Percentiles rank a stretch among this genome's conserved stretches.
These are phyloP conservation scores for Ampelomyces quisqualis DNA, from an alignment of 2,329 filamentous ascomycete species.

Conservation along the genomic window DNA sequence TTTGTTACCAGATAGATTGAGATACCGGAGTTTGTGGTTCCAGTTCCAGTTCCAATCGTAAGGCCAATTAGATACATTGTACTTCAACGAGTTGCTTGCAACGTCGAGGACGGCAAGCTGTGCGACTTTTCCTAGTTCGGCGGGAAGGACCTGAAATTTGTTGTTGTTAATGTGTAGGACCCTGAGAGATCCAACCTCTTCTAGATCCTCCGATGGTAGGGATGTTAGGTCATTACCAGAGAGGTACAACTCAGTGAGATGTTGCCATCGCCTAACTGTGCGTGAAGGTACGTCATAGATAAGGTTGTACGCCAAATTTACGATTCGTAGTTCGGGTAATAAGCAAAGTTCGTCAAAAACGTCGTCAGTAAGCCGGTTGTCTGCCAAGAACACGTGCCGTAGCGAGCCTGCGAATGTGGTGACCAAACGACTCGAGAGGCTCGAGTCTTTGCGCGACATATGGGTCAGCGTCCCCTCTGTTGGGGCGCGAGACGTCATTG, in stretches of 20 bases:
- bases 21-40: constrained; percentile 90
- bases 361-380: constrained; percentile 92
- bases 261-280: constrained; percentile 84
- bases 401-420: constrained; percentile 88
- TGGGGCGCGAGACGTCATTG: constrained; percentile 69
- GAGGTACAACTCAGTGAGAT: constrained; percentile 87
- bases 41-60: constrained; percentile 99
- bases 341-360: constrained; percentile 89
- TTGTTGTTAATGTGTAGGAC: constrained; percentile 95
- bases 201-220: constrained; percentile 88
- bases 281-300: constrained; percentile 88
- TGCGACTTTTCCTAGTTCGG: constrained; percentile 90
- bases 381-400: constrained; percentile 81
- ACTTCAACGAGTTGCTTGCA: constrained; percentile 92
- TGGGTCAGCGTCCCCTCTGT: constrained; percentile 61
- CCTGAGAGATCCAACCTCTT: constrained; percentile 83
- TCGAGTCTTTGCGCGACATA: constrained; percentile 80
- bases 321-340: constrained; percentile 77
- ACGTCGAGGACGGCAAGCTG: constrained; percentile 91
- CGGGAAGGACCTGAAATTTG: constrained; percentile 94
- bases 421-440: constrained; percentile 72
- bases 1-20: constrained; percentile 97
- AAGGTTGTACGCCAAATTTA: constrained; percentile 94
- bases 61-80: constrained; percentile 98
- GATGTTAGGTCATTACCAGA: constrained; percentile 94